phyloP scores from a whole-genome alignment of 768 basidiomycete species.

The Hebeloma cylindrosporum region DNA sequence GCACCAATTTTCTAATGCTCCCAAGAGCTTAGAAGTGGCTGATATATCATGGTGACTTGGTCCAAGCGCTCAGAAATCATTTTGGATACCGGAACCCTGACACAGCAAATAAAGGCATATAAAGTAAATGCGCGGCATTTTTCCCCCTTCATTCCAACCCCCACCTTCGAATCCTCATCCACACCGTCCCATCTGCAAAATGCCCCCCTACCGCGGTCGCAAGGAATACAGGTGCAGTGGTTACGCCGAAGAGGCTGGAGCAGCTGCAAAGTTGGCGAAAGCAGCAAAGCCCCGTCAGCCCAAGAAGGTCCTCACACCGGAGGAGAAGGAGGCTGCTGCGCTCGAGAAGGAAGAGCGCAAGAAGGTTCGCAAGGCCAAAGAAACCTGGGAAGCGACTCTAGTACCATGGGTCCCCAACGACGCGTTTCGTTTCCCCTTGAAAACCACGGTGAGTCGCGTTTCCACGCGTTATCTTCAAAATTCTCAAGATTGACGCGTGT shows the following conservation, averaged over 20 bases:
- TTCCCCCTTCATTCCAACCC: no score
- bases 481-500: not conserved
- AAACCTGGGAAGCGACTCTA: constrained; percentile 5
- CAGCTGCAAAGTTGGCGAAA: no score
- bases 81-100: no score
- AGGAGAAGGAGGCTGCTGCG: not conserved
- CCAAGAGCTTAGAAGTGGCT: no score
- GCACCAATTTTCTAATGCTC: no score
- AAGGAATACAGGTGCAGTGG: not conserved
- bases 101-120: no score
- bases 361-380: not conserved
- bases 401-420: not conserved
- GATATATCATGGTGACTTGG: no score
- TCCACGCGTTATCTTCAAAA: not conserved
- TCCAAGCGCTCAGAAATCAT: no score
- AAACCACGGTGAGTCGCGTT: constrained; percentile 1
- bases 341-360: not conserved
- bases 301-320: not conserved
- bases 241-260: not conserved
- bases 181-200: not conserved
- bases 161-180: not conserved
- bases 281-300: not conserved
- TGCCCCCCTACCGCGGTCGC: not conserved
- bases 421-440: not conserved
- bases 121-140: no score